Base-by-base conservation (phyloP, 192 early-diverging fungal genomes). In the Coemansia sp. region DNA sequence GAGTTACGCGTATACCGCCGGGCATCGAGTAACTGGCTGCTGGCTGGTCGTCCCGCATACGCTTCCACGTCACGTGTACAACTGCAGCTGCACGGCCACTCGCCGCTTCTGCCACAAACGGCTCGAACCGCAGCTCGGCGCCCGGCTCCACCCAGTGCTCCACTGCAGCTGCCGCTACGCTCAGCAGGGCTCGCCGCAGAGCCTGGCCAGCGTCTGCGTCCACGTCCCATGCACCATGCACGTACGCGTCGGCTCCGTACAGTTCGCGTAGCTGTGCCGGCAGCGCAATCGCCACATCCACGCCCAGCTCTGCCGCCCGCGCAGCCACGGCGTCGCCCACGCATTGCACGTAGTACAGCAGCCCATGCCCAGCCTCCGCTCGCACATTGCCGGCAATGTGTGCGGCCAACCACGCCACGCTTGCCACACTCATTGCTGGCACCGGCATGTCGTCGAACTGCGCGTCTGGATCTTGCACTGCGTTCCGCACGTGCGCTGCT, bases 301-400 rank as follows among this genome's bases (percentile, higher is more conserved):
- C 55, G 12, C 55, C 63, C 24, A 73, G 65, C 41, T 73, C 72
- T 2, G 38, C 71, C 4, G 76, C 76, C 49, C 71, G 51, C 10
- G 76, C 71, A 1, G 67, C 72, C 54, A 73, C 29, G 10, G 69
- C 72, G 39, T 79, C 76, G 35, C 51, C 67, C 21, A 79, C 63
- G n/a, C 53, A 61, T 59, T 79, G 71, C 61, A 79, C 8, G 23
- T 56, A 63, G 27, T 63, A 56, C 27, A 73, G 55, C 12, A 62
- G 27, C 25, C 53, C 53, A 12, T 25, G 23, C 12, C 25, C 25
- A 15, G 24, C 22, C n/a, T 29, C 10, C 15, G 23, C 49, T 2
- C 24, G 11, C 17, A 35, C 38, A 9, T 14, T 8, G 48, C 48
- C 60, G 2, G 48, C 50, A 47, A 62, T 51, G 24, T 79, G 68